Evolutionary conservation across 305 asterid species (phyloP), one percentile per base, ranked within the genome.

Genomic region (Fraxinus ornus): DNA sequence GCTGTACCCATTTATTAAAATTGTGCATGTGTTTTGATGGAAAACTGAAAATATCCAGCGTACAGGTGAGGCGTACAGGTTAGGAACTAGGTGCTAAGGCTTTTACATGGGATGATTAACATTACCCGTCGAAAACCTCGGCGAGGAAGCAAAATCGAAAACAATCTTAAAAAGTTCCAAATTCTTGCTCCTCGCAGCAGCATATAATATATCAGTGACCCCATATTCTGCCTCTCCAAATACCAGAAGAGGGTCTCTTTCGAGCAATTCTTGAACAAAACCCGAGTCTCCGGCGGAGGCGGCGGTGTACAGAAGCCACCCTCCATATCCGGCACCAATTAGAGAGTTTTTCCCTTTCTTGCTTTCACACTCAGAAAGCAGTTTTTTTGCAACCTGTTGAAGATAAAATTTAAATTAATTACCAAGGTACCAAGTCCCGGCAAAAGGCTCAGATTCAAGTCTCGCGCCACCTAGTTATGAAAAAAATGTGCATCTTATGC

Each of bases 191-290:
- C 97, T 86, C 0, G 98, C 97, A 15, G 97, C 98, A 13, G 99
- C 99, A 83, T 96, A 94, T 4, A 96, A 75, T 15, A 94, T 84
- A 78, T 96, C 98, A 0, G 99, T 96, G 21, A 94, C 98, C 2
- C 99, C 98, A 78, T 91, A 96, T 77, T 96, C 99, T 5, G 98
- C 98, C 84, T 96, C 99, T 0, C 98, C 99, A 66, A 94, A 96
- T 35, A 96, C 99, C 68, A 96, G 68, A 28, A 96, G 95, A 0
- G 98, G 97, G 87, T 93, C 97, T 72, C 91, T 88, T 7, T 89
- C 89, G 10, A 96, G 89, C 89, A 96, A 81, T 60, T 96, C 95
- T 79, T 35, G 87, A 7, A 94, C 97, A 73, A 93, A 96, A 6
- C 22, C 74, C 87, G 86, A 24, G 90, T 96, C 98, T 21, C 98